Evolutionary conservation across 345 rosid species (phyloP).

Genomic region (Hirschfeldia incana): DNA sequence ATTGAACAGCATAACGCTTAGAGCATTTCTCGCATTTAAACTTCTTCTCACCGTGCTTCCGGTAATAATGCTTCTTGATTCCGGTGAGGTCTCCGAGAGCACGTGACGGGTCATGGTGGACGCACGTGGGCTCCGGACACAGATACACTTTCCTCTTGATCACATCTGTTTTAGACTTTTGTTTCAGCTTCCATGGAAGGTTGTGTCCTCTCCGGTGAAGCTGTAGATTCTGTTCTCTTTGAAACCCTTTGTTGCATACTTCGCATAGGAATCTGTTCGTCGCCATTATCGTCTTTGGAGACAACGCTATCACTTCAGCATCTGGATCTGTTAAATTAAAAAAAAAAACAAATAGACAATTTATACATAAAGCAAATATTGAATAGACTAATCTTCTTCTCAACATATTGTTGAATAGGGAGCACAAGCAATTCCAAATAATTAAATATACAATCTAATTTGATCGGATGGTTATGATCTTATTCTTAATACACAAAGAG

Average conservation of each 20-base stretch:
- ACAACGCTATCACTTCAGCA: conserved; percentile 81
- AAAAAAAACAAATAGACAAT: not conserved
- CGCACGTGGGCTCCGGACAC: conserved; percentile 83
- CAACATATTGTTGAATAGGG: not conserved
- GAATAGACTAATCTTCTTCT: not conserved
- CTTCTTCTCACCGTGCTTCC: conserved; percentile 79
- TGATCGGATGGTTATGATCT: not conserved
- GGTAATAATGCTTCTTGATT: conserved; percentile 69
- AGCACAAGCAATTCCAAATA: not conserved
- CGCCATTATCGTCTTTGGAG: conserved; percentile 83
- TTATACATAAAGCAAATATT: not conserved
- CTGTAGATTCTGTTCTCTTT: conserved; percentile 78
- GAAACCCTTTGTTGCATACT: conserved; percentile 86
- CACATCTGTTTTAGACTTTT: conserved; percentile 71
- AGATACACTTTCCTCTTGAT: conserved; percentile 63
- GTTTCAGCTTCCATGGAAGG: conserved; percentile 78
- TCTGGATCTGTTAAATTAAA: conserved; percentile 59
- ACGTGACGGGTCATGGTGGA: conserved; percentile 78
- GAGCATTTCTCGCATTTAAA: conserved; percentile 87
- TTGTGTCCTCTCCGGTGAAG: conserved; percentile 90
- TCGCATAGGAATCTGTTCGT: conserved; percentile 80
- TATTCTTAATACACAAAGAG: not conserved
- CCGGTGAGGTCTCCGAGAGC: conserved; percentile 88
- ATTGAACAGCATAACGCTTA: conserved; percentile 72
- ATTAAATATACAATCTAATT: not conserved